Evolutionary conservation across 1,284 basidiomycete species (phyloP).

Genomic region (Heterobasidion annosum): DNA sequence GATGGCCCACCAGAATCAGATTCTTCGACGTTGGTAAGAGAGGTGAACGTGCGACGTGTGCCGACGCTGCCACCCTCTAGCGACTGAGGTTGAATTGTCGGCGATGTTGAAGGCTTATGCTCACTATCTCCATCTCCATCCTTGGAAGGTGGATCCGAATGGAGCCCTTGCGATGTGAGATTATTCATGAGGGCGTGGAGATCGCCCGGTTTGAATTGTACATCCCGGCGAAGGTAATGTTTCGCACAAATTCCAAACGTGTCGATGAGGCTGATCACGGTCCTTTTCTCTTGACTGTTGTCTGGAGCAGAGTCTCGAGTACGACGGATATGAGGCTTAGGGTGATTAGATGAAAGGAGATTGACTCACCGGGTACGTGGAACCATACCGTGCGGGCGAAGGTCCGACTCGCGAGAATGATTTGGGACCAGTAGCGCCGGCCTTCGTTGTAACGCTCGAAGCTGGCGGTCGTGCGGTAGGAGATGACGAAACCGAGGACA

Average conservation of each 20-base stretch:
- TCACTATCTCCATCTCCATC: slow-evolving; percentile 21
- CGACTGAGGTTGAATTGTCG: neutral
- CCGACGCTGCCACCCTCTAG: neutral
- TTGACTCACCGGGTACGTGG: slow-evolving; percentile 42
- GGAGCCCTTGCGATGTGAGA: slow-evolving; percentile 56
- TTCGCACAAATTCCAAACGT: slow-evolving; percentile 43
- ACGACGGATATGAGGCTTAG: slow-evolving; percentile 5
- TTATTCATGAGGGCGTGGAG: slow-evolving; percentile 60
- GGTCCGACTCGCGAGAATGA: slow-evolving; percentile 49
- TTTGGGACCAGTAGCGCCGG: slow-evolving; percentile 58
- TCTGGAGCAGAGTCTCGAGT: slow-evolving; percentile 19
- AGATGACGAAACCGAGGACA: slow-evolving; percentile 58
- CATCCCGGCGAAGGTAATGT: slow-evolving; percentile 54
- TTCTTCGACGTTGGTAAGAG: neutral
- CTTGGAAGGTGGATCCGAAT: slow-evolving; percentile 39
- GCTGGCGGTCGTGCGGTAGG: slow-evolving; percentile 64
- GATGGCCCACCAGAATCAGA: slow-evolving; percentile 1
- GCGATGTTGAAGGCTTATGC: slow-evolving; percentile 6
- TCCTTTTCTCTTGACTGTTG: slow-evolving; percentile 54
- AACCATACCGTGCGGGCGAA: slow-evolving; percentile 55
- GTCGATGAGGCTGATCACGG: slow-evolving; percentile 47
- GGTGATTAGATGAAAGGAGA: no score
- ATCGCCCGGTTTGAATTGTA: slow-evolving; percentile 40
- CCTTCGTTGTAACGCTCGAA: slow-evolving; percentile 74
- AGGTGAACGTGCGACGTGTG: neutral